These are phyloP conservation scores for Mucor plumbeus DNA, from an alignment of 371 early-diverging fungal genomes.

Conservation along the genomic window DNA sequence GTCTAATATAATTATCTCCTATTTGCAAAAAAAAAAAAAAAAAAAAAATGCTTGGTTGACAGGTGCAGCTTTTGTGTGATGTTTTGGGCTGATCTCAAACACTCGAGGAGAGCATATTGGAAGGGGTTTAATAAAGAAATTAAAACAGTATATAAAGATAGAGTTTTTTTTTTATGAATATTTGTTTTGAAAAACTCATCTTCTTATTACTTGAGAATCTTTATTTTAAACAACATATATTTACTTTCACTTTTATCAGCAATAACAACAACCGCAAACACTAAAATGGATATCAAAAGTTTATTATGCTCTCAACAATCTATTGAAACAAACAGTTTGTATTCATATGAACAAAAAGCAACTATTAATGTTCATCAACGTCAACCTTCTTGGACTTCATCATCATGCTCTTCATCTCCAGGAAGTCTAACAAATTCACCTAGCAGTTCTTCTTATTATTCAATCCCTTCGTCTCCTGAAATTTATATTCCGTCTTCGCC, in stretches of 20 bases:
- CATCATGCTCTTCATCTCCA: constrained; percentile 12
- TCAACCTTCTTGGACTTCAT: constrained; percentile 20
- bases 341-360: not conserved
- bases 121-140: constrained; percentile 1
- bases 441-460: constrained; percentile 13
- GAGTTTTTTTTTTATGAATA: constrained; percentile 6
- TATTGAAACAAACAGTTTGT: constrained; percentile 1
- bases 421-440: constrained; percentile 18
- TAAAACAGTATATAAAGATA: constrained; percentile 8
- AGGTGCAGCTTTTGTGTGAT: constrained; percentile 11
- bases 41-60: constrained; percentile 6
- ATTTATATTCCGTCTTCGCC: constrained; percentile 10
- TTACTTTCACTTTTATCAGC: not conserved
- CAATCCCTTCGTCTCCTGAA: constrained; percentile 25
- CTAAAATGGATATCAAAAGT: constrained; percentile 27
- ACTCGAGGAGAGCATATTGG: constrained; percentile 9
- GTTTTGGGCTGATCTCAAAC: constrained; percentile 21
- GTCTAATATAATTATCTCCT: constrained; percentile 10
- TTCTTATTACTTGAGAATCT: not conserved
- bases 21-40: not conserved
- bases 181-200: constrained; percentile 1
- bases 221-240: not conserved
- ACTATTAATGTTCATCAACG: constrained; percentile 8
- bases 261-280: not conserved
- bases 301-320: constrained; percentile 20